Evolutionary conservation across 1,139 yeast genomes (phyloP).

Genomic region (Pichia sp.): DNA sequence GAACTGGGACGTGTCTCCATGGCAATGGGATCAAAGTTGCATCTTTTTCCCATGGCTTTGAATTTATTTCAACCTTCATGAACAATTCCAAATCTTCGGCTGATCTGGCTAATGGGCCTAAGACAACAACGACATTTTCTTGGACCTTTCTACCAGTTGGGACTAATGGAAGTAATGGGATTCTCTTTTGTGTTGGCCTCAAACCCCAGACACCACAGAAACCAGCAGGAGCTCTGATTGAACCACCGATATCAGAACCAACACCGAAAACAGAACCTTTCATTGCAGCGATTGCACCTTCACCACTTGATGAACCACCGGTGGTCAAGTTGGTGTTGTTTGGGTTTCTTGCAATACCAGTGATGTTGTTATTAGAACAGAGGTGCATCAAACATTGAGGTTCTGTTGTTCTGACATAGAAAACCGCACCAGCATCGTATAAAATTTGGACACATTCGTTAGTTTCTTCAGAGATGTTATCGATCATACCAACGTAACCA

Average conservation of each 20-base stretch:
- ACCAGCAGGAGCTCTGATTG: slow-evolving; percentile 40
- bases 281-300: slow-evolving; percentile 63
- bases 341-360: slow-evolving; percentile 50
- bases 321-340: slow-evolving; percentile 46
- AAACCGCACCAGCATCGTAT: slow-evolving; percentile 49
- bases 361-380: slow-evolving; percentile 43
- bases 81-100: slow-evolving; percentile 49
- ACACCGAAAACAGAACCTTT: slow-evolving; percentile 64
- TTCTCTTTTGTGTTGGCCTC: slow-evolving; percentile 33
- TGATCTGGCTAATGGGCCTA: slow-evolving; percentile 35
- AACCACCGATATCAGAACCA: slow-evolving; percentile 54
- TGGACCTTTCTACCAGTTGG: slow-evolving; percentile 33
- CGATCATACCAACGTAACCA: slow-evolving; percentile 45
- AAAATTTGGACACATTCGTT: slow-evolving; percentile 46
- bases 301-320: slow-evolving; percentile 75
- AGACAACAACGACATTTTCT: slow-evolving; percentile 24
- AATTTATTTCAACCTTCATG: slow-evolving; percentile 51
- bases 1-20: slow-evolving; percentile 54
- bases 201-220: slow-evolving; percentile 39
- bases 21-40: slow-evolving; percentile 54
- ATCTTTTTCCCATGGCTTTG: slow-evolving; percentile 69
- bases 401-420: slow-evolving; percentile 47
- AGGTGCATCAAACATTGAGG: slow-evolving; percentile 44
- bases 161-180: slow-evolving; percentile 49
- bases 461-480: slow-evolving; percentile 40